Conservation (phyloP, 352 stramenopile genomes). For the Phytophthora ramorum region DNA sequence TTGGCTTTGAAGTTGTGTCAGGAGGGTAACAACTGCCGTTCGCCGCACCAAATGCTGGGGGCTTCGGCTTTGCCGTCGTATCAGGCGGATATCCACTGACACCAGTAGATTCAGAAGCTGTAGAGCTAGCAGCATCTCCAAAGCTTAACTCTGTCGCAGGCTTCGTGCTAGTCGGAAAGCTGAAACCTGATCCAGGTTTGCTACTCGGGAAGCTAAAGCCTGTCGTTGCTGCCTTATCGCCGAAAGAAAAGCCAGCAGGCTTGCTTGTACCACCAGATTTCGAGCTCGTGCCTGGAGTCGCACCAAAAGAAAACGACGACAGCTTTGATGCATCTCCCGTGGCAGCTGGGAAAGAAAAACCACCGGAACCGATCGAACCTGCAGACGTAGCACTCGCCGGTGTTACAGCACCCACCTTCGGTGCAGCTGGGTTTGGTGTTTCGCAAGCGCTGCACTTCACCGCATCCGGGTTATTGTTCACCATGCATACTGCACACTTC, state of each 20-base stretch:
- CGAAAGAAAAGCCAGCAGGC: conserved; percentile 39
- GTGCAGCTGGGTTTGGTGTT: conserved; percentile 50
- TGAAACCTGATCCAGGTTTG: conserved; percentile 23
- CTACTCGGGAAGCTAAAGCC: conserved; percentile 23
- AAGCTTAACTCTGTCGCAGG: conserved; percentile 17
- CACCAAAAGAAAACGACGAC: conserved; percentile 57
- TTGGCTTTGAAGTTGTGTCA: conserved; percentile 9
- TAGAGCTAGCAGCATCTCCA: conserved; percentile 11
- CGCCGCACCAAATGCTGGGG: conserved; percentile 10
- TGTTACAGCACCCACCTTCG: conserved; percentile 36
- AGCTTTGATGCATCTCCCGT: conserved; percentile 16
- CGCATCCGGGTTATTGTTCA: conserved; percentile 48
- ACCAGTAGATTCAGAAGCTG: neutral
- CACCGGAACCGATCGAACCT: conserved; percentile 44
- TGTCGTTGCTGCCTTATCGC: neutral
- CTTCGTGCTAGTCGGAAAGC: conserved; percentile 19
- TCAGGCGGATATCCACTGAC: conserved; percentile 17
- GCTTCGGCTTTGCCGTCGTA: conserved; percentile 21
- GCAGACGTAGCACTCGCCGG: conserved; percentile 23
- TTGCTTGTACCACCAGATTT: conserved; percentile 7
- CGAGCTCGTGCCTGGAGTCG: conserved; percentile 1
- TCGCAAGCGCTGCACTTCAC: conserved; percentile 59
- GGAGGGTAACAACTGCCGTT: neutral
- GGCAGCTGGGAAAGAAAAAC: conserved; percentile 48
- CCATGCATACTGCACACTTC: conserved; percentile 65